Percentiles rank a stretch among this genome's conserved stretches.
phyloP scores from a whole-genome alignment of 23 red algal species.

The Agarophyton chilense region DNA sequence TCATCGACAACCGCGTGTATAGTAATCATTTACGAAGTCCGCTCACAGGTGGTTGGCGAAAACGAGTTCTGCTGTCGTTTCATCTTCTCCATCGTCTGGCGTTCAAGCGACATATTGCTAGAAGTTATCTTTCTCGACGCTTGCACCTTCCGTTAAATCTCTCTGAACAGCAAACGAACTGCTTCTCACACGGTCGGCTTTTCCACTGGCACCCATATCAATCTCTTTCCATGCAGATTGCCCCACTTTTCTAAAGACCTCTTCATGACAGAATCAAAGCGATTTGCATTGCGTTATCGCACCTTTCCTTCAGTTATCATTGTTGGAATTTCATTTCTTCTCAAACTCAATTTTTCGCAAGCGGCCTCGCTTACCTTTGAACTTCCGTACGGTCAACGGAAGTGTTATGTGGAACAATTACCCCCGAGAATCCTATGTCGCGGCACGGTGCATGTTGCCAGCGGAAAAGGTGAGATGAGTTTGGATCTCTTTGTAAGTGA shows the following conservation, averaged over 20 bases:
- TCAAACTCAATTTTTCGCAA: not conserved
- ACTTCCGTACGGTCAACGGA: conserved; percentile 63
- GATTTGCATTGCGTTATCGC: not conserved
- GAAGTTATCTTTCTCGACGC: not conserved
- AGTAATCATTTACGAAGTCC: too few species aligned
- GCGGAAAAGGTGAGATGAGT: conserved; percentile 69
- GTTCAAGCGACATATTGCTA: too few species aligned
- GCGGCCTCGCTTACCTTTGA: conserved; percentile 62
- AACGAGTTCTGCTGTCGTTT: too few species aligned
- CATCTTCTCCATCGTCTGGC: too few species aligned
- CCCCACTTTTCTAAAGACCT: not conserved
- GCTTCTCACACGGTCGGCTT: too few species aligned
- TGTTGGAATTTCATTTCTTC: not conserved
- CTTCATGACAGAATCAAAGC: not conserved
- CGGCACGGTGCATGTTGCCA: conserved; percentile 65
- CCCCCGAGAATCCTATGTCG: conserved; percentile 22
- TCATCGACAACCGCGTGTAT: not conserved
- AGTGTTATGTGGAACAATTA: conserved; percentile 72
- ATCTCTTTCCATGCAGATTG: not conserved
- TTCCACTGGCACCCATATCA: not conserved
- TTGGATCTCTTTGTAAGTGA: conserved; percentile 76
- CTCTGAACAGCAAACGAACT: not conserved
- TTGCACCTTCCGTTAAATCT: not conserved
- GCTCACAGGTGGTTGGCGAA: too few species aligned
- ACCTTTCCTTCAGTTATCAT: not conserved